Evolutionary conservation across 495 filamentous ascomycete genomes (phyloP), one percentile per base, ranked within the genome.

Genomic region (Geopyxis carbonaria): DNA sequence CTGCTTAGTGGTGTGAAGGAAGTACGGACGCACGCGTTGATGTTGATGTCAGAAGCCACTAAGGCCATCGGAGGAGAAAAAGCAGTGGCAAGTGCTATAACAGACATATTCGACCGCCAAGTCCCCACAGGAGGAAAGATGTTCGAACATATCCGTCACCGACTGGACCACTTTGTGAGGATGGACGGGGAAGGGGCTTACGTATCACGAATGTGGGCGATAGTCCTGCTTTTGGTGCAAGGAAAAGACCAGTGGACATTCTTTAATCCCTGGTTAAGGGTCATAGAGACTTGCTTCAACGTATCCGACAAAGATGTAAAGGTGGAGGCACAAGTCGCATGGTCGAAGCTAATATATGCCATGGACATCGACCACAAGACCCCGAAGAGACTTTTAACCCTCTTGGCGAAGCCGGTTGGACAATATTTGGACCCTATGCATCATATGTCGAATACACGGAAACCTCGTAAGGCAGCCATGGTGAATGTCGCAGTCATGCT

Each of bases 161-260:
- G 71, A n/a, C 67, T 94, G 44, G 65, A 61, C 31, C 59, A 68
- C n/a, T 79, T 93, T 70, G 59, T 78, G 27, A 63, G 67, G 18
- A 24, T 22, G 5, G 66, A 72, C 28, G 69, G 74, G 30, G 67
- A 75, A n/a, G 71, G 70, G 7, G 64, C 65, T 16, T 66, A 72
- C 42, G 82, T 89, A n/a, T 84, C 89, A 4, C 75, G 81, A 38
- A 79, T 94, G 22, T 97, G 87, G 87, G 80, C 75, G 34, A 66
- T 80, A 15, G 64, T 89, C 3, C 65, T 87, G 6, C 65, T 93
- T 2, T 69, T 93, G 15, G 70, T 48, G 21, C 60, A 60, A 25
- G 68, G 61, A 31, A 64, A 69, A 16, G 71, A 81, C 22, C 62
- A 69, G 42, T 94, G 82, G 83, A 67, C 75, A 36, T 71, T 71